phyloP scores from a whole-genome alignment of 305 asterid genomes.

The Fraxinus velutina region DNA sequence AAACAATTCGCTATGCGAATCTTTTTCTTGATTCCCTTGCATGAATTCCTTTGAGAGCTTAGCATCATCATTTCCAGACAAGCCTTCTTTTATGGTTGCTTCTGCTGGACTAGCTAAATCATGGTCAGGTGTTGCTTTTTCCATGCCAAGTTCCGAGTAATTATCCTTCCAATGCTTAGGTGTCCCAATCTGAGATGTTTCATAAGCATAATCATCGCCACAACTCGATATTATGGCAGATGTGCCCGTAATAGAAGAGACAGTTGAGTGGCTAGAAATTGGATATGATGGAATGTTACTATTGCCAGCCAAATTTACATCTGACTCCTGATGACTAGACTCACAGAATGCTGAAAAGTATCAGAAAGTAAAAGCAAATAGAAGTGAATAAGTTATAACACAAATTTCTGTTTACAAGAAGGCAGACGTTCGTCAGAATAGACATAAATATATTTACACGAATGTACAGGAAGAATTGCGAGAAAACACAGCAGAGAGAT shows the following conservation, averaged over 20 bases:
- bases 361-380: conserved; percentile 12
- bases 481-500: conserved; percentile 28
- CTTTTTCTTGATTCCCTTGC: conserved; percentile 26
- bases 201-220: conserved; percentile 32
- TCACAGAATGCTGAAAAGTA: conserved; percentile 52
- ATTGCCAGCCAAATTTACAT: conserved; percentile 29
- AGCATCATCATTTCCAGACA: conserved; percentile 23
- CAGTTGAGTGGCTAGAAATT: conserved; percentile 18
- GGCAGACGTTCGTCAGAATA: neutral
- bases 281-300: conserved; percentile 33
- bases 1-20: conserved; percentile 3
- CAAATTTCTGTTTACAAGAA: neutral
- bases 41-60: conserved; percentile 26
- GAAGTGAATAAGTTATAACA: conserved; percentile 15
- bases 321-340: conserved; percentile 32
- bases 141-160: conserved; percentile 24
- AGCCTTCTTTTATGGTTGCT: conserved; percentile 32
- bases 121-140: conserved; percentile 26
- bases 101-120: conserved; percentile 21
- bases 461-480: neutral
- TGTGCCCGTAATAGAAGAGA: conserved; percentile 22
- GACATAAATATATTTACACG: neutral
- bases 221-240: conserved; percentile 32
- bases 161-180: conserved; percentile 23
- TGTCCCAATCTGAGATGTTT: conserved; percentile 41